Evolutionary conservation across 768 basidiomycete species (phyloP), one percentile per base, ranked within the genome.

Genomic region (Phylloporus rhodoxanthus): DNA sequence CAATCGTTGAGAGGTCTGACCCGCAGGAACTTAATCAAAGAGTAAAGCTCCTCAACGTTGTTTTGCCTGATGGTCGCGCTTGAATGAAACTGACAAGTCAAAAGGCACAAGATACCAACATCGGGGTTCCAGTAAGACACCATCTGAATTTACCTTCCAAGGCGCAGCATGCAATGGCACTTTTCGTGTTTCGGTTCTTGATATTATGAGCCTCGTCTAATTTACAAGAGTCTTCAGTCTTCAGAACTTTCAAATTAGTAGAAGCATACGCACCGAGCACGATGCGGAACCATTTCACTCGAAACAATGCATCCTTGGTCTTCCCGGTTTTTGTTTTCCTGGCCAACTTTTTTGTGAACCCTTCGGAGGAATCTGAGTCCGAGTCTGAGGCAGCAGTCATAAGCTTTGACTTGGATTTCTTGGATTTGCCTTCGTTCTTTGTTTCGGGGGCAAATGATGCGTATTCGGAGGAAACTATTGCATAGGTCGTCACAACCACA

Each of bases 121-220:
- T 78, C 0, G 87, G 86, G 17, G 87, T 89, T 25, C 87, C 92
- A 6, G 90, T 93, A 48, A 94, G 69, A 65, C 85, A 89, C 93
- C 93, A 96, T 46, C 88, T 75, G 66, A 78, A 92, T 59, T 87
- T 89, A 13, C 79, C 77, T 41, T 83, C 66, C n/a, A 95, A 72
- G 6, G 75, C 85, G 52, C 81, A 87, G 52, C 90, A 91, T 0
- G 89, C 91, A 32, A 83, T 72, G 2, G 90, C 82, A 26, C 79
- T 79, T 61, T 91, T 87, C 0, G 85, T 88, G 30, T 75, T 83
- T 43, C 80, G 75, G 60, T 93, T 91, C 74, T 94, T 95, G 72
- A 96, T 95, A 58, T 86, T 89, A 63, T 96, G 93, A 0, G 93
- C 93, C 61, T 96, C 92, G 61, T 96, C 93, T 89, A 45, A 17